A percentile compares a stretch with the other conserved stretches of the same genome.
These are phyloP conservation scores for Fusarium coicis DNA, from an alignment of 2,329 filamentous ascomycete genomes.

Conservation along the genomic window DNA sequence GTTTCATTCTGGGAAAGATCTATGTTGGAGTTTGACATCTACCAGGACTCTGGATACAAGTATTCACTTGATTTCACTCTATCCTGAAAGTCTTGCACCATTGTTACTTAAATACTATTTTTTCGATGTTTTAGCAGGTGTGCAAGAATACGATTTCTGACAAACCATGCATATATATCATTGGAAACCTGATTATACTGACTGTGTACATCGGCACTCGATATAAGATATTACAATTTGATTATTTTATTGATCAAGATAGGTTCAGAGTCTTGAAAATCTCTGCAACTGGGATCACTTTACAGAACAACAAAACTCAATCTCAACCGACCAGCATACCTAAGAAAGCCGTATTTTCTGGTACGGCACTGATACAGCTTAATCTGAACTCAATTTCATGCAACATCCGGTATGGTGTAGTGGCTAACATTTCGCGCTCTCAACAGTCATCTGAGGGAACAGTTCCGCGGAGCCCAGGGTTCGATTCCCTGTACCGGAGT, in stretches of 20 bases:
- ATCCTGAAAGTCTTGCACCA: neutral
- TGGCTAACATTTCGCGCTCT: constrained; percentile 51
- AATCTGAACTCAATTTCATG: neutral
- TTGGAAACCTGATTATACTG: neutral
- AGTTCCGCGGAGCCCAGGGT: constrained; percentile 43
- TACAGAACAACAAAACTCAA: neutral
- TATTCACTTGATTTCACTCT: neutral
- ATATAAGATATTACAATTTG: neutral
- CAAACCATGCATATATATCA: neutral
- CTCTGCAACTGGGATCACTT: neutral
- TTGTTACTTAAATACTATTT: neutral
- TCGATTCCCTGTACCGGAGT: constrained; percentile 46
- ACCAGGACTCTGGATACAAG: constrained; percentile 9
- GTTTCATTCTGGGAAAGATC: neutral
- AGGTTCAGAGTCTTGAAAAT: neutral
- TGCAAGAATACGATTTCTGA: neutral
- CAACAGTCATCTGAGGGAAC: constrained; percentile 25
- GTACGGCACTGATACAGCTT: rapidly evolving
- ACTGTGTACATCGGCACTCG: neutral
- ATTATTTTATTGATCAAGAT: neutral
- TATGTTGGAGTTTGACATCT: neutral
- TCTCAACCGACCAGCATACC: neutral
- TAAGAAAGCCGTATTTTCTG: rapidly evolving
- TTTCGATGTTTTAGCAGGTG: neutral
- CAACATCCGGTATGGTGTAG: constrained; percentile 48